Evolutionary conservation across 768 basidiomycete species (phyloP), one percentile per base, ranked within the genome.

Genomic region (Candolleomyces efflorescens): DNA sequence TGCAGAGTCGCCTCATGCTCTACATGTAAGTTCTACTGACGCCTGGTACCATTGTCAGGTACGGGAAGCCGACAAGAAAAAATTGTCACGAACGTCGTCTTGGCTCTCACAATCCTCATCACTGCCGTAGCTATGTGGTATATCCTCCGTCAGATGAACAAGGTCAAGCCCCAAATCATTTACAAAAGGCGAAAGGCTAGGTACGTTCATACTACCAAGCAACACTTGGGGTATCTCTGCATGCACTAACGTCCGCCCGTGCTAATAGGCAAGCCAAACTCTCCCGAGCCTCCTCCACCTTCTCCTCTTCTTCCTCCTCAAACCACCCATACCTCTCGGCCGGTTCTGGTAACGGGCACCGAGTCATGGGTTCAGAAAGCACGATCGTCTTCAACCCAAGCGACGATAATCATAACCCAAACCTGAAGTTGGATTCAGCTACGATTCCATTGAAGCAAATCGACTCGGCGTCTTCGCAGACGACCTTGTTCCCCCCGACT

Each of bases 81-180:
- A 60, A 82, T 89, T 59, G 81, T 93, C 60, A 87, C 85, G 54
- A 82, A 90, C 59, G 68, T 77, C 4, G 89, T 94, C 3, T 71
- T 93, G 26, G 86, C 67, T 5, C 54, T 89, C 39, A 92, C 92
- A 0, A 67, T 85, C 38, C 43, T 92, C 18, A 82, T 95, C 61
- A 94, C 94, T 0, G 47, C 90, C 53, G 68, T 73, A 23, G 89
- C 94, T 0, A 87, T 89, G 78, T 94, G 90, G 90, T 95, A 89
- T 68, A 90, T 96, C 63, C 81, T 81, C 62, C 78, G 70, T 53
- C 67, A 84, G 69, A 90, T 96, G 82, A 82, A 85, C 69, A 73
- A 76, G 54, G 83, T 78, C 37, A 91, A 90, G 65, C 82, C 83
- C 4, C 68, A 72, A 3, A 79, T 91, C n/a, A 84, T 92, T 53